Evolutionary conservation across 2,329 filamentous ascomycete species (phyloP).

Genomic region (Monosporascus sp.): DNA sequence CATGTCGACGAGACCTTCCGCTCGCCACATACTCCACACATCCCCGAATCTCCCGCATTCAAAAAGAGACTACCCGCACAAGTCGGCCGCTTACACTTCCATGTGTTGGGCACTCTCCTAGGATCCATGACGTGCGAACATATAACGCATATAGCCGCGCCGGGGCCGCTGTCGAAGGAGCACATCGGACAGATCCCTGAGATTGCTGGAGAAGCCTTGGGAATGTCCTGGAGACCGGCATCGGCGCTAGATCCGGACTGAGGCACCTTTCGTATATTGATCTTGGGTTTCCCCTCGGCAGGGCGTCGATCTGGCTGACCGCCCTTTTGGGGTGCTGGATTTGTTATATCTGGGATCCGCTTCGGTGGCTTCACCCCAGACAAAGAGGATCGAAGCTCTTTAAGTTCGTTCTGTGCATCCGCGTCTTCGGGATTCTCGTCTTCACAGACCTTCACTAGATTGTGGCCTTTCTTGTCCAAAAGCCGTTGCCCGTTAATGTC

Average conservation of each 20-base stretch:
- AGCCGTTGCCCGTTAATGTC: constrained; percentile 62
- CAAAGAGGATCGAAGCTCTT: constrained; percentile 48
- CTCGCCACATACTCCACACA: constrained; percentile 65
- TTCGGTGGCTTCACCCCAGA: constrained; percentile 15
- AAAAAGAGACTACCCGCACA: constrained; percentile 56
- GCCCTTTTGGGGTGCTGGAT: constrained; percentile 8
- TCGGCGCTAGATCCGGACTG: constrained; percentile 1
- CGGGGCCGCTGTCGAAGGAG: constrained; percentile 55
- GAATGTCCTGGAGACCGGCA: constrained; percentile 4
- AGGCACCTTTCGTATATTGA: constrained; percentile 1
- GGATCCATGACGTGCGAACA: constrained; percentile 66
- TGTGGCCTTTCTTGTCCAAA: constrained; percentile 59
- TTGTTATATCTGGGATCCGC: constrained; percentile 4
- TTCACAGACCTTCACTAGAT: constrained; percentile 70
- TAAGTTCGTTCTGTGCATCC: constrained; percentile 56
- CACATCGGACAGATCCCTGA: constrained; percentile 52
- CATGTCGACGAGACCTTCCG: constrained; percentile 21
- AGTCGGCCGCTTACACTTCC: constrained; percentile 53
- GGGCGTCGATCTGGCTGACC: constrained; percentile 3
- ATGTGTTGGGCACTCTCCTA: constrained; percentile 48
- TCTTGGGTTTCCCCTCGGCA: constrained; percentile 1
- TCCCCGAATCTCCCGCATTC: constrained; percentile 63
- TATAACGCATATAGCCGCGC: constrained; percentile 55
- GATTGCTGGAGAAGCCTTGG: background rate
- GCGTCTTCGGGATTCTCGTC: constrained; percentile 56